These are phyloP conservation scores for Fremontodendron californicum DNA, from an alignment of 345 rosid genomes.

Conservation along the genomic window DNA sequence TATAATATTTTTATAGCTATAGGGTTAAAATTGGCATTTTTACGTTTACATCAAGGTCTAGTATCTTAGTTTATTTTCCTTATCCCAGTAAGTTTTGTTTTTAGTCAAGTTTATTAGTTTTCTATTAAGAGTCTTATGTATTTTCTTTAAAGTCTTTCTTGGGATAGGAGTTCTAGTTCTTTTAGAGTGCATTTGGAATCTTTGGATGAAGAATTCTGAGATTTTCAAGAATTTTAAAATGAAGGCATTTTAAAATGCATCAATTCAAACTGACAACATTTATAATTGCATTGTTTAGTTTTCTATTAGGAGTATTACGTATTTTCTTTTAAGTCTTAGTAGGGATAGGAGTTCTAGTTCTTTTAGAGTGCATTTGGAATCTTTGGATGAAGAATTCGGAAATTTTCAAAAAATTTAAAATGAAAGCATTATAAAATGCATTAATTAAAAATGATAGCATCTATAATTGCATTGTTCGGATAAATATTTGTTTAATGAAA, in stretches of 20 bases:
- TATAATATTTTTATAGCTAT: too few species aligned
- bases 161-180: not conserved
- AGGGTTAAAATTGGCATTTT: not conserved
- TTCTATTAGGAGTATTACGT: not conserved
- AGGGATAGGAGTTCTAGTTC: not conserved
- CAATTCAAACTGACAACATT: too few species aligned
- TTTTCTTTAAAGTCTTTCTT: not conserved
- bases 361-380: not conserved
- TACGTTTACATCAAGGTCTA: not conserved
- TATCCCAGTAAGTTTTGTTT: not conserved
- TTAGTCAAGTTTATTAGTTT: not conserved
- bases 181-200: not conserved
- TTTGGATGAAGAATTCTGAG: too few species aligned
- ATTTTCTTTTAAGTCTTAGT: not conserved
- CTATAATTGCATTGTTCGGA: too few species aligned
- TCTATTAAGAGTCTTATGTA: not conserved
- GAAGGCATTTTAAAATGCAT: too few species aligned
- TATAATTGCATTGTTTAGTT: not conserved
- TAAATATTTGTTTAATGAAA: too few species aligned
- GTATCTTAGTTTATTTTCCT: not conserved
- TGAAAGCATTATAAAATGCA: too few species aligned
- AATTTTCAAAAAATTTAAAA: too few species aligned
- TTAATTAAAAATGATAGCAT: too few species aligned
- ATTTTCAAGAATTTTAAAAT: too few species aligned
- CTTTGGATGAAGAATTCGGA: too few species aligned